phyloP scores from a whole-genome alignment of 1,139 yeast species.

The Geotrichum reessii region DNA sequence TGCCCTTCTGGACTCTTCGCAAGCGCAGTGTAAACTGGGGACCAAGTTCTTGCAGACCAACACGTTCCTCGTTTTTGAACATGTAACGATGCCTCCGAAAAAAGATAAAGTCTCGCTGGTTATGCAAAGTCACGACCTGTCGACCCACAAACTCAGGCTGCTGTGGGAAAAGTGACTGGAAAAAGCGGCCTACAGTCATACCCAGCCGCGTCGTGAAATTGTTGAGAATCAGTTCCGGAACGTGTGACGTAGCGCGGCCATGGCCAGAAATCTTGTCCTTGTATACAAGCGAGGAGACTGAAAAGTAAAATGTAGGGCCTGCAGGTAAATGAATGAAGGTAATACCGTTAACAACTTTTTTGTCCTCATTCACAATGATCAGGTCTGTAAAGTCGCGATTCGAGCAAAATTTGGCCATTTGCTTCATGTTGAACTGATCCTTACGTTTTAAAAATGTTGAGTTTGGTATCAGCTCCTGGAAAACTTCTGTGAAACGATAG shows the following conservation, averaged over 20 bases:
- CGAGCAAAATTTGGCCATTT: constrained; percentile 74
- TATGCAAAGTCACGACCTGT: constrained; percentile 90
- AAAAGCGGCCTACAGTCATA: constrained; percentile 82
- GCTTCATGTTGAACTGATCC: constrained; percentile 73
- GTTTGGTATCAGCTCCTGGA: constrained; percentile 80
- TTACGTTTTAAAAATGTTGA: constrained; percentile 83
- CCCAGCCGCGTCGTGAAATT: constrained; percentile 91
- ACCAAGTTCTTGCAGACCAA: constrained; percentile 91
- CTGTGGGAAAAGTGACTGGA: constrained; percentile 88
- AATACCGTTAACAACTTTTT: constrained; percentile 82
- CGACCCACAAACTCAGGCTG: constrained; percentile 91
- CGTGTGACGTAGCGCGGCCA: constrained; percentile 83
- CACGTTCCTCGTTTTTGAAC: constrained; percentile 82
- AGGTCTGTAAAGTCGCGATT: constrained; percentile 84
- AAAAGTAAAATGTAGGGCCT: constrained; percentile 92
- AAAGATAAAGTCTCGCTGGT: constrained; percentile 91
- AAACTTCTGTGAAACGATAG: constrained; percentile 81
- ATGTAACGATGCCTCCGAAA: constrained; percentile 92
- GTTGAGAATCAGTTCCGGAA: constrained; percentile 85
- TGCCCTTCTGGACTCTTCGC: constrained; percentile 84
- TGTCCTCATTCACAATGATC: constrained; percentile 86
- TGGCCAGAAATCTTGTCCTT: constrained; percentile 61
- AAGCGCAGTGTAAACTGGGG: constrained; percentile 91
- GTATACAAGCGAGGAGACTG: constrained; percentile 66
- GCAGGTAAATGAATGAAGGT: constrained; percentile 89